Conservation (phyloP, 2,329 filamentous ascomycete species). For the Sclerotinia nivalis region DNA sequence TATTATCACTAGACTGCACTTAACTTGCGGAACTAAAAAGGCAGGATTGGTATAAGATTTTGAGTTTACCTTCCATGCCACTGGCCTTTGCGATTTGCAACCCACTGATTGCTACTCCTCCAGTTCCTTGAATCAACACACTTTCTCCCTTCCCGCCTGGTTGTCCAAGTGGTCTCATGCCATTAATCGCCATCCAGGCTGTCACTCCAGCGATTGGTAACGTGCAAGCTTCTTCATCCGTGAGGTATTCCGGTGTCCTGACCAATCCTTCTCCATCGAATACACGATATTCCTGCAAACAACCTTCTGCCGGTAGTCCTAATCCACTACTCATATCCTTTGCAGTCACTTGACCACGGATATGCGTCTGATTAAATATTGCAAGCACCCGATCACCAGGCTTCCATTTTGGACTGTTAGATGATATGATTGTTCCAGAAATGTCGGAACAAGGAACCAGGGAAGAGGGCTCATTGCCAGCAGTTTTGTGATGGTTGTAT, state of each 20-base stretch:
- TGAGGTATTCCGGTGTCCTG: constrained; percentile 56
- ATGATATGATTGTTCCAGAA: constrained; percentile 61
- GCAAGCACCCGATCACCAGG: constrained; percentile 66
- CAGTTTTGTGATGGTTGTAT: constrained; percentile 64
- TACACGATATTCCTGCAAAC: constrained; percentile 59
- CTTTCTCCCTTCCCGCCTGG: constrained; percentile 49
- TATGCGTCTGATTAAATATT: constrained; percentile 60
- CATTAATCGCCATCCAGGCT: constrained; percentile 66
- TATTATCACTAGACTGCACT: constrained; percentile 48
- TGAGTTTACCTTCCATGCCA: constrained; percentile 48
- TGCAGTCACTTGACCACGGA: constrained; percentile 33
- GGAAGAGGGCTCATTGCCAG: constrained; percentile 41
- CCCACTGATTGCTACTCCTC: constrained; percentile 54
- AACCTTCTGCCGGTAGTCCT: constrained; percentile 65
- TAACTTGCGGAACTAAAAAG: background rate
- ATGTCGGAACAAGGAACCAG: constrained; percentile 68
- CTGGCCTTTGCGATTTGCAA: constrained; percentile 56
- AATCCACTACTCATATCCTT: constrained; percentile 51
- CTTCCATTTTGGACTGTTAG: constrained; percentile 49
- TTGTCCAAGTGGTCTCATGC: constrained; percentile 53
- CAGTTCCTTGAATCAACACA: constrained; percentile 56
- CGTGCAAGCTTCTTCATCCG: constrained; percentile 59
- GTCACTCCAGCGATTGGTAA: constrained; percentile 63
- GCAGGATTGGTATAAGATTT: background rate
- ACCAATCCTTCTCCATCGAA: constrained; percentile 59